Percentiles rank a stretch among this genome's conserved stretches.
phyloP scores from a whole-genome alignment of 257 asterid genomes.

The Petrea volubilis region DNA sequence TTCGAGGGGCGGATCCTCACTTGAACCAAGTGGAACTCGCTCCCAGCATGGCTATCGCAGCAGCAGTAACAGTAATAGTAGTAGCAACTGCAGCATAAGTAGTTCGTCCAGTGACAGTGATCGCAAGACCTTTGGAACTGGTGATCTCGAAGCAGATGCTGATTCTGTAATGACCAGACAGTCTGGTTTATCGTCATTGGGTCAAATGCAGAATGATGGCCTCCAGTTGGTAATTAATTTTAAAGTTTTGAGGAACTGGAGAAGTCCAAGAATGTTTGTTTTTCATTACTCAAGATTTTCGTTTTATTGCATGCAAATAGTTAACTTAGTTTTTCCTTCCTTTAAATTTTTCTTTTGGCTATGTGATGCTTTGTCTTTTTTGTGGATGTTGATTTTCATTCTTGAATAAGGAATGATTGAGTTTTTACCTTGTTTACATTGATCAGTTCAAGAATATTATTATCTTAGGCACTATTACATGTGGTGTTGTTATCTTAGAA shows the following conservation, averaged over 20 bases:
- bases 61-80: conserved; percentile 88
- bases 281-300: not conserved
- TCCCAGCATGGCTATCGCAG: conserved; percentile 73
- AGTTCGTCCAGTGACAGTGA: conserved; percentile 94
- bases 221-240: conserved; percentile 54
- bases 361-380: conserved; percentile 14
- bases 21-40: conserved; percentile 61
- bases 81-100: conserved; percentile 85
- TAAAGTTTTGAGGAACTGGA: conserved; percentile 13
- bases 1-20: conserved; percentile 61
- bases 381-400: not conserved
- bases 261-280: conserved; percentile 8
- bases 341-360: not conserved
- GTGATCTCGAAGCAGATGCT: conserved; percentile 98
- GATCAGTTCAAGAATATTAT: not conserved
- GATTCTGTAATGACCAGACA: conserved; percentile 86
- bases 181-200: conserved; percentile 83
- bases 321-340: not conserved
- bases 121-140: conserved; percentile 65
- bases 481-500: not conserved
- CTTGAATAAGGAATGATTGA: not conserved
- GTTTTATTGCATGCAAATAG: not conserved
- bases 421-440: not conserved
- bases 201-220: conserved; percentile 61
- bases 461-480: not conserved